Evolutionary conservation across 2,329 filamentous ascomycete genomes (phyloP).

Genomic region (Blastomyces gilchristii): DNA sequence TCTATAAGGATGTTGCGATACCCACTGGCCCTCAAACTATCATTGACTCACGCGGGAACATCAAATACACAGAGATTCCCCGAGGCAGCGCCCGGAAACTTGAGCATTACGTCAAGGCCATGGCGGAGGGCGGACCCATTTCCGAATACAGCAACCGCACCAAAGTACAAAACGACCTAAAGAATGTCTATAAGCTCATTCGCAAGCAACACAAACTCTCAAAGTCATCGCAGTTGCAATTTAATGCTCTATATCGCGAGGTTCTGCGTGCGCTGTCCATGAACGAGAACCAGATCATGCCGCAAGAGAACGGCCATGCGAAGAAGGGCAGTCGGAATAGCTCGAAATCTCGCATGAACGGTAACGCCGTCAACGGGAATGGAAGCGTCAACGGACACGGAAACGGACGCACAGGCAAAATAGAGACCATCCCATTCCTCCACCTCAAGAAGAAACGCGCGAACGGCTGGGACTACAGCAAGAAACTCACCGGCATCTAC

Average conservation of each 20-base stretch:
- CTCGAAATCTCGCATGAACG: conserved; percentile 16
- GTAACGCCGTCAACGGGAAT: not conserved
- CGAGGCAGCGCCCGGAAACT: conserved; percentile 87
- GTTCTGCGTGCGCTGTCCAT: conserved; percentile 89
- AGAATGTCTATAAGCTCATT: conserved; percentile 95
- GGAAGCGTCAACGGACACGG: not conserved
- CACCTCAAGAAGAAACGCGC: conserved; percentile 94
- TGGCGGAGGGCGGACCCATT: conserved; percentile 97
- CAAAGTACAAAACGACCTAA: conserved; percentile 93
- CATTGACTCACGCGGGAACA: conserved; percentile 84
- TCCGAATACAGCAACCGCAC: conserved; percentile 97
- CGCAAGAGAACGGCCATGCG: conserved; percentile 61
- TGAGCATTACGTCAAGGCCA: conserved; percentile 96
- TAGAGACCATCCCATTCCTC: conserved; percentile 94
- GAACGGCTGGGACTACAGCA: conserved; percentile 98
- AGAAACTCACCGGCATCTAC: conserved; percentile 90
- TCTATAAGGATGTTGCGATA: conserved; percentile 90
- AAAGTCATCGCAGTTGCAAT: conserved; percentile 90
- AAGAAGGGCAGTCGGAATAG: conserved; percentile 48
- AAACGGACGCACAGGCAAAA: conserved; percentile 53
- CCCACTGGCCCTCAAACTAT: conserved; percentile 87
- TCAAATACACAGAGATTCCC: conserved; percentile 82
- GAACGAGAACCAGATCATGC: conserved; percentile 96
- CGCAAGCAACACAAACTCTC: conserved; percentile 97
- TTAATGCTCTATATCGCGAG: conserved; percentile 89